Percentiles rank a stretch among this genome's conserved stretches.
phyloP scores from a whole-genome alignment of 257 asterid genomes.

The Solanum etuberosum region DNA sequence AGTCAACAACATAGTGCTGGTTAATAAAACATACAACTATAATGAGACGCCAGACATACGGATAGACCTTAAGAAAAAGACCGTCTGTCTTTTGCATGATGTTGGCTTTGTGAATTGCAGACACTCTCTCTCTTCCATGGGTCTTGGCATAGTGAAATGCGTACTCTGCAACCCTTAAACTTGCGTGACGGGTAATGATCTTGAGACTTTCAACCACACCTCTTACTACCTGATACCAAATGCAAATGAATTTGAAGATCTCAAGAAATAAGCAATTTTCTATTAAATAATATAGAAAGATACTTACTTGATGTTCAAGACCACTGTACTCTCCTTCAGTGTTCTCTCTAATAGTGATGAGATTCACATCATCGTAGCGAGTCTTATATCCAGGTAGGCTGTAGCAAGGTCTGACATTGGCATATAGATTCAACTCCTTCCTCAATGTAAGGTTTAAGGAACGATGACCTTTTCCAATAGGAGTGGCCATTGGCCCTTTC shows the following conservation, averaged over 20 bases:
- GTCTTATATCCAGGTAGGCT: slow-evolving; percentile 96
- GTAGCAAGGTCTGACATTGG: slow-evolving; percentile 96
- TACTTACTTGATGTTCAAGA: slow-evolving; percentile 39
- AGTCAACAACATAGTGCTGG: slow-evolving; percentile 11
- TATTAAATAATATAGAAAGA: background rate
- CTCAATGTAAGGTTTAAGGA: slow-evolving; percentile 92
- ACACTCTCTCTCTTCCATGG: slow-evolving; percentile 86
- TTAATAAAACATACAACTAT: background rate
- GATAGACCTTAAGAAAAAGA: slow-evolving; percentile 82
- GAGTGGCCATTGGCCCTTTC: slow-evolving; percentile 98
- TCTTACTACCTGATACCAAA: slow-evolving; percentile 63
- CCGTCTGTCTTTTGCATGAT: slow-evolving; percentile 99
- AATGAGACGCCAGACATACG: background rate
- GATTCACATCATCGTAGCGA: slow-evolving; percentile 79
- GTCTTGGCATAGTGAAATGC: slow-evolving; percentile 90
- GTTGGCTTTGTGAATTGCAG: slow-evolving; percentile 97
- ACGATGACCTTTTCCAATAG: slow-evolving; percentile 95
- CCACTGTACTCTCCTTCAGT: slow-evolving; percentile 55
- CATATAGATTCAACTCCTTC: slow-evolving; percentile 86
- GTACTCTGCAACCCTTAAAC: slow-evolving; percentile 92
- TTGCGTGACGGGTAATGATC: slow-evolving; percentile 93
- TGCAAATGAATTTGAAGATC: slow-evolving; percentile 2
- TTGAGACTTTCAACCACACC: slow-evolving; percentile 98
- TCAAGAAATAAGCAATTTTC: background rate
- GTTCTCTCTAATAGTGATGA: slow-evolving; percentile 60